A percentile compares a stretch with the other conserved stretches of the same genome.
These are phyloP conservation scores for Leccinum subfulvum DNA, from an alignment of 1,284 basidiomycete genomes.

Conservation along the genomic window DNA sequence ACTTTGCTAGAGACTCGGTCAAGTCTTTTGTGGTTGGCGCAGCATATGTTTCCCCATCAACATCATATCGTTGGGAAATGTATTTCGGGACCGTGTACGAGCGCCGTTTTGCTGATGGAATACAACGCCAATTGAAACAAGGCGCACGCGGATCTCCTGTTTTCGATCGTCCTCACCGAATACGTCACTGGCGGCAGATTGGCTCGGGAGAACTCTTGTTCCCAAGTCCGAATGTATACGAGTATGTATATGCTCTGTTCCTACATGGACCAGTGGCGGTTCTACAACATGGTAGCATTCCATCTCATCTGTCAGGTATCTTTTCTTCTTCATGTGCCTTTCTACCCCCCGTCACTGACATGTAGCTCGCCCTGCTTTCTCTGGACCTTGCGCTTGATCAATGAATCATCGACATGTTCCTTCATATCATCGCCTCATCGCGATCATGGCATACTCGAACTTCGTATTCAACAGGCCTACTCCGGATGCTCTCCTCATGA, in stretches of 20 bases:
- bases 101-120: neutral
- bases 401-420: neutral
- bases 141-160: neutral
- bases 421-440: neutral
- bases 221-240: neutral
- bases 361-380: neutral
- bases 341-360: neutral
- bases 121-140: neutral
- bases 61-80: neutral
- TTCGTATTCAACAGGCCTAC: neutral
- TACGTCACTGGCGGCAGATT: neutral
- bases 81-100: neutral
- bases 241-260: neutral
- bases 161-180: neutral
- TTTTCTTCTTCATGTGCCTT: neutral
- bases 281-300: neutral
- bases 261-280: neutral
- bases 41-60: neutral
- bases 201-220: neutral
- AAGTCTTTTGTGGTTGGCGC: neutral
- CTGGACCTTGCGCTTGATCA: neutral
- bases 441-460: neutral
- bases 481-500: neutral
- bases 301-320: neutral
- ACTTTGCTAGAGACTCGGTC: neutral